Base-by-base conservation (phyloP, 208 protist genomes). In the Crithidia acanthocephali region DNA sequence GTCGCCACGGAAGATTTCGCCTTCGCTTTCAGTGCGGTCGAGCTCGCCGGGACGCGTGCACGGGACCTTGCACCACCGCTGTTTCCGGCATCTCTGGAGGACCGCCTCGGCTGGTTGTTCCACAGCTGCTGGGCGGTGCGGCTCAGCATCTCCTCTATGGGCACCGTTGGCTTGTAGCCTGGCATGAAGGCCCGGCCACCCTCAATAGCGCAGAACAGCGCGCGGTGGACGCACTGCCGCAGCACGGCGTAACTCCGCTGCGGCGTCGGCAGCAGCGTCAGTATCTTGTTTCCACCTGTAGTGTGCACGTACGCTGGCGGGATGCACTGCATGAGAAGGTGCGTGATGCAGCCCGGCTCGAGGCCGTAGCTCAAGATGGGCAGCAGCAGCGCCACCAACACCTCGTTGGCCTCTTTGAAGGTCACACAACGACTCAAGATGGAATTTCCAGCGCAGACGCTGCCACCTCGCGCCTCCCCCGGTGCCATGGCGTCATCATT, bases 371-470 rank as follows among this genome's bases (percentile, higher is more conserved):
- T 42, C 30, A 96, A 57, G 27, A 96, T 65, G 7, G 92, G 89
- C 53, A 95, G 76, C 52, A 96, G 66, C 47, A 92, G 53, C 32
- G 87, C 74, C 4, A 94, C 83, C 23, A 96, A 80, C 7, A 93
- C 78, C 77, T 94, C 89, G 60, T 96, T 96, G 3, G 80, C 85
- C 69, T 95, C 86, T 55, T 85, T 84, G 72, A 94, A 96, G 18
- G 92, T 95, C 22, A 74, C 48, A 70, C 88, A 94, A 5, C 79
- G 76, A 18, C 42, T 70, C 15, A 93, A 40, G 25, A 86, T 50
- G 0, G 82, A 79, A 13, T 58, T 64, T 11, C 69, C 74, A 2
- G 63, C 57, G 42, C 68, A 74, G 9, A 73, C 71, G 58, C 76
- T 84, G 66, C 62, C 76, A 18, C 66, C 57, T 2, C 6, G 56